phyloP scores from a whole-genome alignment of 2,329 filamentous ascomycete species.

The Cytospora piceae region DNA sequence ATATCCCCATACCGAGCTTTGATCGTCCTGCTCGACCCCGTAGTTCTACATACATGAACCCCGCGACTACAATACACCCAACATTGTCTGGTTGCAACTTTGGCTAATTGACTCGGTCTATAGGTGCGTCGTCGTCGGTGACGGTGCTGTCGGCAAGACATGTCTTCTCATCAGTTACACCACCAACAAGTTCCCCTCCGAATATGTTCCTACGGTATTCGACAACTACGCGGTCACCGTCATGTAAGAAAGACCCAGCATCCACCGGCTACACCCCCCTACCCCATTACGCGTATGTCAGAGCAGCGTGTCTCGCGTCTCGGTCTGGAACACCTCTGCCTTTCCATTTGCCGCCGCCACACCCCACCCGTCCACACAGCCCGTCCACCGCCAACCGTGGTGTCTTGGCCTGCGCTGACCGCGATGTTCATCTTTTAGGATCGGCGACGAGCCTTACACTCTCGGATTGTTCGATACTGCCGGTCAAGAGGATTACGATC shows the following conservation, averaged over 20 bases:
- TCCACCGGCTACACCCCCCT: constrained; percentile 15
- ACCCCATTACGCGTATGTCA: constrained; percentile 29
- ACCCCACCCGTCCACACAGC: constrained; percentile 7
- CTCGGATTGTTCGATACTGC: constrained; percentile 97
- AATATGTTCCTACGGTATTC: constrained; percentile 99
- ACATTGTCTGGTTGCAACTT: constrained; percentile 9
- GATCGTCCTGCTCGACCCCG: constrained; percentile 16
- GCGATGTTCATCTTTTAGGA: constrained; percentile 61
- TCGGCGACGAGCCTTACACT: constrained; percentile 97
- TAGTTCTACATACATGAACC: constrained; percentile 20
- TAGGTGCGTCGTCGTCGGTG: constrained; percentile 98
- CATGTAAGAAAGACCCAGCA: constrained; percentile 71
- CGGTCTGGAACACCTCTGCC: neutral
- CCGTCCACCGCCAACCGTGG: constrained; percentile 3
- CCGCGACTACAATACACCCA: constrained; percentile 19
- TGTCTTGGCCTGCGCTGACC: constrained; percentile 20
- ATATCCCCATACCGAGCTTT: constrained; percentile 17
- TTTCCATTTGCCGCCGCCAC: constrained; percentile 3
- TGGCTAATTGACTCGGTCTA: constrained; percentile 30
- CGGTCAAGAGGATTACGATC: constrained; percentile 99
- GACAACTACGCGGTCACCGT: constrained; percentile 99
- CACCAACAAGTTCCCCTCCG: constrained; percentile 98
- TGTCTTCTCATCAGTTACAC: constrained; percentile 99
- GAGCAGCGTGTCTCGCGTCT: constrained; percentile 23
- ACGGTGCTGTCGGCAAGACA: constrained; percentile 99